A percentile compares a stretch with the other conserved stretches of the same genome.
Evolutionary conservation across 257 asterid species (phyloP).

Genomic region (Euphrasia confusa): DNA sequence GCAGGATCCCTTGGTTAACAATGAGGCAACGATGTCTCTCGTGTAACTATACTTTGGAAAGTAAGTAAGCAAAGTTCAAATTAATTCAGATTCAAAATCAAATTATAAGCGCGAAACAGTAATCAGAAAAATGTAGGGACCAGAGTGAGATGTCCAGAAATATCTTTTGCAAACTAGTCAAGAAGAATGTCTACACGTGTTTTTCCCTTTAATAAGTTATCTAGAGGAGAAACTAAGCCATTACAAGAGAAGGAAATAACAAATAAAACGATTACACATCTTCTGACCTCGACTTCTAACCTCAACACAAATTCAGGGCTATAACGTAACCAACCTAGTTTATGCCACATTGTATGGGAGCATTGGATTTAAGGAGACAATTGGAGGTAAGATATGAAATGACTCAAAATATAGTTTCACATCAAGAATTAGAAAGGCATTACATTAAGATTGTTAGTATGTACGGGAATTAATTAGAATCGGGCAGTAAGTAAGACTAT

Average conservation of each 20-base stretch:
- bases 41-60: too few relatives aligned
- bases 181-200: background rate
- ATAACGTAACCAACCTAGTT: background rate
- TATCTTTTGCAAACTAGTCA: background rate
- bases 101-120: too few relatives aligned
- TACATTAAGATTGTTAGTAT: too few relatives aligned
- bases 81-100: too few relatives aligned
- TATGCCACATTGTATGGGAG: background rate
- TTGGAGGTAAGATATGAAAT: background rate
- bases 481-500: too few relatives aligned
- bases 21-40: too few relatives aligned
- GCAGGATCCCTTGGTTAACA: too few relatives aligned
- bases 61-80: too few relatives aligned
- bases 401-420: background rate
- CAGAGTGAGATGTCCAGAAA: too few relatives aligned
- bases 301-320: background rate
- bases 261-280: background rate
- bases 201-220: background rate
- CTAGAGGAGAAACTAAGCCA: background rate
- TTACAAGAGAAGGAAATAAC: conserved; percentile 2
- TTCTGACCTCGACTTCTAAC: background rate
- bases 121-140: too few relatives aligned
- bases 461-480: too few relatives aligned
- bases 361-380: background rate
- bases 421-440: background rate